These are phyloP conservation scores for Pseudocercospora vitis DNA, from an alignment of 2,329 filamentous ascomycete genomes.

Conservation along the genomic window DNA sequence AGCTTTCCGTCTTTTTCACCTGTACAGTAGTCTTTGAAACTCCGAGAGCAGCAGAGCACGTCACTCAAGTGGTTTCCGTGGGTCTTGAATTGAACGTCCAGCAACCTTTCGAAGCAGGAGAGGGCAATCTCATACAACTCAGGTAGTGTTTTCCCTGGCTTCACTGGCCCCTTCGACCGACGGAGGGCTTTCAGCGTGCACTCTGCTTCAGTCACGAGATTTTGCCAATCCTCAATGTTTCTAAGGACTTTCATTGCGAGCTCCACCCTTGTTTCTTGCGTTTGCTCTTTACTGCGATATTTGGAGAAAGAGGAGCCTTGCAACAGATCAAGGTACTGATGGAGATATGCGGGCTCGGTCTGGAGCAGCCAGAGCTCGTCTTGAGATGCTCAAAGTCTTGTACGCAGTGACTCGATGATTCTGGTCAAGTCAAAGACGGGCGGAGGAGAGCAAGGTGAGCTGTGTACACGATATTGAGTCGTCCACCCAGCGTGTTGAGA, in stretches of 20 bases:
- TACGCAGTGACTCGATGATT: slow-evolving; percentile 17
- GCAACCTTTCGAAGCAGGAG: too few relatives aligned
- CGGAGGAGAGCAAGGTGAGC: slow-evolving; percentile 21
- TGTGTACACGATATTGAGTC: too few relatives aligned
- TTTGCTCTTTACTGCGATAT: not conserved
- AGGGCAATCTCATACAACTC: too few relatives aligned
- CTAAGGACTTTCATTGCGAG: not conserved
- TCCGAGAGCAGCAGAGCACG: too few relatives aligned
- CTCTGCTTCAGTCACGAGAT: slow-evolving; percentile 3
- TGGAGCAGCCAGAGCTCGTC: slow-evolving; percentile 34
- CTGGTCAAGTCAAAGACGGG: slow-evolving; percentile 22
- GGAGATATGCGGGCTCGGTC: slow-evolving; percentile 24
- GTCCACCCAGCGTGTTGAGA: too few relatives aligned
- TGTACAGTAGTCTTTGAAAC: too few relatives aligned
- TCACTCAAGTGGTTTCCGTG: too few relatives aligned
- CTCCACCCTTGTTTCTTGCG: not conserved
- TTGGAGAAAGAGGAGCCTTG: not conserved
- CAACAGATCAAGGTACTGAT: not conserved
- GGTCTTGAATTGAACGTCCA: too few relatives aligned
- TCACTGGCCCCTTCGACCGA: too few relatives aligned
- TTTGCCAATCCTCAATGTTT: not conserved
- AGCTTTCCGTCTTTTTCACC: too few relatives aligned
- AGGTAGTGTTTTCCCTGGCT: too few relatives aligned
- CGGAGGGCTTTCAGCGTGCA: too few relatives aligned
- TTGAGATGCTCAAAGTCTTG: slow-evolving; percentile 20